Percentiles rank a stretch among this genome's conserved stretches.
Evolutionary conservation across 2,329 filamentous ascomycete genomes (phyloP).

Genomic region (Endocalyx cinctus): DNA sequence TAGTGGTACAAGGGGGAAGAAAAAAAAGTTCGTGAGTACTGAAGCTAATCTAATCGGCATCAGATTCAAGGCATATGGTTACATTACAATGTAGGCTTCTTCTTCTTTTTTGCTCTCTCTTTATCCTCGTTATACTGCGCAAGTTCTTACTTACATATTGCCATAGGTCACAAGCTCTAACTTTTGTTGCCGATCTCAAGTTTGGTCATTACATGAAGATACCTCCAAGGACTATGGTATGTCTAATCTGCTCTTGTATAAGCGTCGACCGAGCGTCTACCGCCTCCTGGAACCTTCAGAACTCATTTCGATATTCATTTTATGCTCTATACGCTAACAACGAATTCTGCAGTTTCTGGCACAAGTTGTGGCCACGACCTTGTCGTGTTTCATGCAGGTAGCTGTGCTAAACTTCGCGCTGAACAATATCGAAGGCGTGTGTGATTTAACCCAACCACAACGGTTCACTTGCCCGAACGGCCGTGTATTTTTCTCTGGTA

Average conservation of each 20-base stretch:
- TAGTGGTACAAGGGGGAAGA: too few relatives aligned
- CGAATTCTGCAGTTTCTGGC: too few relatives aligned
- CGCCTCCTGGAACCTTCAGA: neutral
- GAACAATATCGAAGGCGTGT: constrained; percentile 58
- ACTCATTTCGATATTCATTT: too few relatives aligned
- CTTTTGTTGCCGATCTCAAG: constrained; percentile 63
- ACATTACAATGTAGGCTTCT: constrained; percentile 52
- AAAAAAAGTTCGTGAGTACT: too few relatives aligned
- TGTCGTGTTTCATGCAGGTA: constrained; percentile 64
- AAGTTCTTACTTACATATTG: constrained; percentile 1
- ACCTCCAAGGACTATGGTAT: constrained; percentile 37
- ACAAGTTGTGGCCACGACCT: constrained; percentile 61
- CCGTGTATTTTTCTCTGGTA: constrained; percentile 60
- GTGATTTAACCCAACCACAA: constrained; percentile 50
- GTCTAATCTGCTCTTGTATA: too few relatives aligned
- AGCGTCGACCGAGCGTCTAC: too few relatives aligned
- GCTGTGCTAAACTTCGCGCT: constrained; percentile 59
- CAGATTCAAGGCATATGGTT: constrained; percentile 60
- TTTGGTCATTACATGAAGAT: constrained; percentile 72
- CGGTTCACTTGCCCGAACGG: constrained; percentile 62
- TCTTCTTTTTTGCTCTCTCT: too few relatives aligned
- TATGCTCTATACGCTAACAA: too few relatives aligned
- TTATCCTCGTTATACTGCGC: constrained; percentile 19
- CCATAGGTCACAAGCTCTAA: constrained; percentile 53
- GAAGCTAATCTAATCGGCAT: too few relatives aligned